A percentile compares a stretch with the other conserved stretches of the same genome.
phyloP scores from a whole-genome alignment of 371 early-diverging fungal species.

The Blakeslea trispora region DNA sequence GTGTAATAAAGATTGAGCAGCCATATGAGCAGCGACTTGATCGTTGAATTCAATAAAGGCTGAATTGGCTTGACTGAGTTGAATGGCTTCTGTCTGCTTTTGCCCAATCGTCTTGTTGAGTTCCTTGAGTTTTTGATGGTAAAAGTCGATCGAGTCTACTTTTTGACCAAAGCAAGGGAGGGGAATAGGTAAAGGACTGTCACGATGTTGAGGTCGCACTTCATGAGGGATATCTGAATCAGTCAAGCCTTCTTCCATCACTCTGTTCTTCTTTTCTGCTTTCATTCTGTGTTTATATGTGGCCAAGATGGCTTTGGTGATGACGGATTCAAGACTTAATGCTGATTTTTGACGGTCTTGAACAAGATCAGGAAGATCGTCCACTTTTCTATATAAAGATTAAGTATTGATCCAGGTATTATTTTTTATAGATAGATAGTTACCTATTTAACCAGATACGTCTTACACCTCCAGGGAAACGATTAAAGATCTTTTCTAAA shows the following conservation, averaged over 20 bases:
- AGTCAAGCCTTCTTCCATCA: constrained; percentile 13
- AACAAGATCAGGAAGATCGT: constrained; percentile 55
- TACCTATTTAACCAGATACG: constrained; percentile 71
- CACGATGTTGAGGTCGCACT: constrained; percentile 65
- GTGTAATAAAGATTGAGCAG: constrained; percentile 73
- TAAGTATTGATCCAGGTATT: no score
- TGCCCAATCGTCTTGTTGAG: constrained; percentile 58
- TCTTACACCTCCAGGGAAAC: constrained; percentile 77
- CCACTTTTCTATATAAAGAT: constrained; percentile 53
- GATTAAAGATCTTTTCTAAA: constrained; percentile 55
- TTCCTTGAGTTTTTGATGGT: constrained; percentile 53
- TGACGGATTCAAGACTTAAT: constrained; percentile 47
- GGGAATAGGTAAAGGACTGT: constrained; percentile 46
- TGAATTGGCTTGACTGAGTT: constrained; percentile 49
- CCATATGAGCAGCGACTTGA: constrained; percentile 83
- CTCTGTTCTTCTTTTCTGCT: constrained; percentile 13
- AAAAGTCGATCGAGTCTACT: constrained; percentile 68
- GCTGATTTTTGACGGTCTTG: constrained; percentile 60
- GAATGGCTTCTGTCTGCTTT: constrained; percentile 27
- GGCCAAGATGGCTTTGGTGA: constrained; percentile 53
- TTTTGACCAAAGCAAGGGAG: constrained; percentile 59
- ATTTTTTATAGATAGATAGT: no score
- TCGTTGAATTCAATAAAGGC: constrained; percentile 84
- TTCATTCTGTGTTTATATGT: constrained; percentile 47
- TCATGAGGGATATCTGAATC: constrained; percentile 40